Evolutionary conservation across 2,329 filamentous ascomycete species (phyloP).

Genomic region (Pleochaeta shiraiana): DNA sequence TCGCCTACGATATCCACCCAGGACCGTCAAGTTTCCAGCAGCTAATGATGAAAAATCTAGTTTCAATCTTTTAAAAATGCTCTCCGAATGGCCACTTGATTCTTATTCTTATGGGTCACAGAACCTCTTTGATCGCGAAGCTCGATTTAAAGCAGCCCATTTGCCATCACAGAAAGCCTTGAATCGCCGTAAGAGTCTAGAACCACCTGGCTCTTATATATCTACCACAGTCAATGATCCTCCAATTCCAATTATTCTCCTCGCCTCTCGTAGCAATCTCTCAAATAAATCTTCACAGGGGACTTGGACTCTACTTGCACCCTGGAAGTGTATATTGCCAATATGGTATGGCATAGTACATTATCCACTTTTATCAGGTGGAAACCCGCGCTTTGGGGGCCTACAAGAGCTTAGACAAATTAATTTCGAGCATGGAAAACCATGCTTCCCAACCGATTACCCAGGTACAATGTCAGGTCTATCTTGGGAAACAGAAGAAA

Average conservation of each 20-base stretch:
- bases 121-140: constrained; percentile 45
- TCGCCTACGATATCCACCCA: constrained; percentile 55
- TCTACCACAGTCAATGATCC: constrained; percentile 39
- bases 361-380: constrained; percentile 56
- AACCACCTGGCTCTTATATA: constrained; percentile 39
- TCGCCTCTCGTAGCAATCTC: constrained; percentile 31
- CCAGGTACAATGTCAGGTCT: constrained; percentile 60
- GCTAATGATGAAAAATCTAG: constrained; percentile 19
- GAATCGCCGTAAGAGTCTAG: constrained; percentile 48
- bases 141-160: constrained; percentile 40
- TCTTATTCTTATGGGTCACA: constrained; percentile 23
- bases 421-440: constrained; percentile 51
- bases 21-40: constrained; percentile 24
- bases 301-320: constrained; percentile 65
- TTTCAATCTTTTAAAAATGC: constrained; percentile 29
- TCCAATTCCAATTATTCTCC: constrained; percentile 52
- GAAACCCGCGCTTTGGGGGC: constrained; percentile 65
- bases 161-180: constrained; percentile 59
- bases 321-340: constrained; percentile 72
- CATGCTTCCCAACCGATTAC: constrained; percentile 77
- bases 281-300: constrained; percentile 32
- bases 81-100: constrained; percentile 49
- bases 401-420: constrained; percentile 61
- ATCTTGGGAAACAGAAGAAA: constrained; percentile 51
- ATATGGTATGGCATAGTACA: constrained; percentile 78